These are phyloP conservation scores for Phaeomoniella chlamydospora DNA, from an alignment of 2,329 filamentous ascomycete species.

Conservation along the genomic window DNA sequence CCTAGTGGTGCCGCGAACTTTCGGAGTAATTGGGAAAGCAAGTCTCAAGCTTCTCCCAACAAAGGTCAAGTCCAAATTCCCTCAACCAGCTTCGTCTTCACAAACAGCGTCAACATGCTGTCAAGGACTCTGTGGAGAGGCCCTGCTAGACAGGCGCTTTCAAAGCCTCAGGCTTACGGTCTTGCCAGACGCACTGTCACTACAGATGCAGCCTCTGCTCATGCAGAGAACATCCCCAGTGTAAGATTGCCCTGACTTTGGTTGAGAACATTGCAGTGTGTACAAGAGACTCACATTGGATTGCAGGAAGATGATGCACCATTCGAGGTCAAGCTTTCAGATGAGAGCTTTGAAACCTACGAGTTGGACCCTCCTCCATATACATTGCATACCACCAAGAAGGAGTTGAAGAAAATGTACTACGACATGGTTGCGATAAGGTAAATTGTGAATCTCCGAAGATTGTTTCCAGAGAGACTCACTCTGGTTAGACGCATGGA, in stretches of 20 bases:
- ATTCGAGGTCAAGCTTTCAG: slow-evolving; percentile 83
- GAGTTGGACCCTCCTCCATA: slow-evolving; percentile 93
- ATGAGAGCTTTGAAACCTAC: slow-evolving; percentile 99
- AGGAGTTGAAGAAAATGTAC: slow-evolving; percentile 98
- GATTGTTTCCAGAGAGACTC: slow-evolving; percentile 3
- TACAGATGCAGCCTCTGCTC: slow-evolving; percentile 84
- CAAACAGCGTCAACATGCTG: slow-evolving; percentile 1
- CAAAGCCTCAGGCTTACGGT: slow-evolving; percentile 28
- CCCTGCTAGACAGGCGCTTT: slow-evolving; percentile 9
- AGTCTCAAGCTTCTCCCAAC: not conserved
- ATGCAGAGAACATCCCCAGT: slow-evolving; percentile 65
- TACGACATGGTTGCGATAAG: slow-evolving; percentile 88
- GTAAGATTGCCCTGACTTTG: slow-evolving; percentile 28
- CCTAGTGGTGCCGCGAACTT: not conserved
- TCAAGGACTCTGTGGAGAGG: slow-evolving; percentile 1
- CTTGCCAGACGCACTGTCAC: slow-evolving; percentile 64
- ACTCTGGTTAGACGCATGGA: slow-evolving; percentile 71
- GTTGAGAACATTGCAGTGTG: no score
- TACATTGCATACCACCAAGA: slow-evolving; percentile 88
- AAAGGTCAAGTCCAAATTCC: not conserved
- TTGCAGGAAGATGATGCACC: slow-evolving; percentile 78
- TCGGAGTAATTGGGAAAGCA: not conserved
- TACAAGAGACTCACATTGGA: not conserved
- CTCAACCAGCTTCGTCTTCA: not conserved
- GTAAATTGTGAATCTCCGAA: slow-evolving; percentile 42